phyloP scores from a whole-genome alignment of 2,329 filamentous ascomycete species.

The Fusarium mexicanum region DNA sequence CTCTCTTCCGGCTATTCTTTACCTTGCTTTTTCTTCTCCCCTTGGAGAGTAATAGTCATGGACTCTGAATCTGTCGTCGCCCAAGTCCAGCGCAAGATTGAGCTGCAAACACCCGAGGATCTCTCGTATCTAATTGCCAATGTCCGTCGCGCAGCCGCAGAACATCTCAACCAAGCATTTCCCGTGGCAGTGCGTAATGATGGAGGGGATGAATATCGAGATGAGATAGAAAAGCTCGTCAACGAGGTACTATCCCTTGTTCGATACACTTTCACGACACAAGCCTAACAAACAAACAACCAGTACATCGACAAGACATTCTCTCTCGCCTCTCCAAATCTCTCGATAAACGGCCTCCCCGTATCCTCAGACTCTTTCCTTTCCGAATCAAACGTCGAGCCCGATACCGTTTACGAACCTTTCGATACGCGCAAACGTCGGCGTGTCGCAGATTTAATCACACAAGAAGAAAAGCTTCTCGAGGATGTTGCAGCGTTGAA shows the following conservation, averaged over 20 bases:
- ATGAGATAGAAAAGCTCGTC: constrained; percentile 67
- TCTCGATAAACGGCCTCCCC: constrained; percentile 70
- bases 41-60: constrained; percentile 38
- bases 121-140: constrained; percentile 75
- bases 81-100: constrained; percentile 75
- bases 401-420: constrained; percentile 61
- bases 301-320: constrained; percentile 69
- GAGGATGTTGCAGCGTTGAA: constrained; percentile 71
- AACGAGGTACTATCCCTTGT: constrained; percentile 57
- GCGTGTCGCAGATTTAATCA: constrained; percentile 67
- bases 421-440: constrained; percentile 69
- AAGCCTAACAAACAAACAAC: background rate
- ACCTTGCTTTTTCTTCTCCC: background rate
- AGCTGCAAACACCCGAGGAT: constrained; percentile 81
- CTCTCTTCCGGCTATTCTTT: background rate
- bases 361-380: constrained; percentile 55
- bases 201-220: constrained; percentile 65
- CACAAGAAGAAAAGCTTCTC: constrained; percentile 71
- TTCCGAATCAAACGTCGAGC: constrained; percentile 30
- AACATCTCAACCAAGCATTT: constrained; percentile 74
- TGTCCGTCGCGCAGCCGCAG: constrained; percentile 72
- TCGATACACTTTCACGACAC: background rate
- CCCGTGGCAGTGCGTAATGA: constrained; percentile 65
- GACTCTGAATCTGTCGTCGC: constrained; percentile 48
- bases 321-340: constrained; percentile 65